Percentiles rank a stretch among this genome's conserved stretches.
Evolutionary conservation across 768 basidiomycete genomes (phyloP).

Genomic region (Hygrophoropsis aurantiaca): DNA sequence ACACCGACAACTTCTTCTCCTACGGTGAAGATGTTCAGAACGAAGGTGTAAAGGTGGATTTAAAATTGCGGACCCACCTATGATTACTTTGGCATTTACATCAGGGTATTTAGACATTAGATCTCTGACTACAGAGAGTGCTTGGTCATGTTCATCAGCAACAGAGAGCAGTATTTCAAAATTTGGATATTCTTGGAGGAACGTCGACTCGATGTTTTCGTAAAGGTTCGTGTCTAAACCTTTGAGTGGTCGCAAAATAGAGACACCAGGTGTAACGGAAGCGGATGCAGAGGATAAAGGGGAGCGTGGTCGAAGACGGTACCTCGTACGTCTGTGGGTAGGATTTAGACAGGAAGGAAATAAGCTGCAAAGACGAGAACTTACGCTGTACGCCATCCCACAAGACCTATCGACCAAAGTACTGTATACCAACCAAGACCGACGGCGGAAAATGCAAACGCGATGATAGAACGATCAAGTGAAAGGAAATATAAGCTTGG

Average conservation of each 20-base stretch:
- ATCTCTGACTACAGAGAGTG: slow-evolving; percentile 77
- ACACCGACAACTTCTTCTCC: slow-evolving; percentile 85
- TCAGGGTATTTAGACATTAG: slow-evolving; percentile 77
- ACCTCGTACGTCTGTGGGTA: slow-evolving; percentile 65
- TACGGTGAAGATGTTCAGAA: slow-evolving; percentile 26
- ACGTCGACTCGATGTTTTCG: slow-evolving; percentile 93
- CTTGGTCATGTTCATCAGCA: slow-evolving; percentile 86
- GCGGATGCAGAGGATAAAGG: slow-evolving; percentile 51
- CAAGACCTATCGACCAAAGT: slow-evolving; percentile 62
- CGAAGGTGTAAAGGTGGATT: neutral
- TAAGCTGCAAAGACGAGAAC: slow-evolving; percentile 27
- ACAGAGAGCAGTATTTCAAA: slow-evolving; percentile 92
- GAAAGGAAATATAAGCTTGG: neutral
- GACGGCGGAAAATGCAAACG: slow-evolving; percentile 31
- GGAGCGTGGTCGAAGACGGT: slow-evolving; percentile 64
- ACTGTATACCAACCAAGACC: slow-evolving; percentile 60
- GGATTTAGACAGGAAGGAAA: neutral
- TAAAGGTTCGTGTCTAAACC: slow-evolving; percentile 94
- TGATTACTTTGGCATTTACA: slow-evolving; percentile 69
- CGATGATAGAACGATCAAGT: slow-evolving; percentile 5
- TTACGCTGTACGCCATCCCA: slow-evolving; percentile 73
- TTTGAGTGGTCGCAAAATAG: slow-evolving; percentile 91
- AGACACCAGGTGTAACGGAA: slow-evolving; percentile 75
- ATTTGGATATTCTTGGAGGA: slow-evolving; percentile 87
- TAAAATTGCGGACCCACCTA: slow-evolving; percentile 51